Evolutionary conservation across 257 asterid species (phyloP).

Genomic region (Solanum pennellii): DNA sequence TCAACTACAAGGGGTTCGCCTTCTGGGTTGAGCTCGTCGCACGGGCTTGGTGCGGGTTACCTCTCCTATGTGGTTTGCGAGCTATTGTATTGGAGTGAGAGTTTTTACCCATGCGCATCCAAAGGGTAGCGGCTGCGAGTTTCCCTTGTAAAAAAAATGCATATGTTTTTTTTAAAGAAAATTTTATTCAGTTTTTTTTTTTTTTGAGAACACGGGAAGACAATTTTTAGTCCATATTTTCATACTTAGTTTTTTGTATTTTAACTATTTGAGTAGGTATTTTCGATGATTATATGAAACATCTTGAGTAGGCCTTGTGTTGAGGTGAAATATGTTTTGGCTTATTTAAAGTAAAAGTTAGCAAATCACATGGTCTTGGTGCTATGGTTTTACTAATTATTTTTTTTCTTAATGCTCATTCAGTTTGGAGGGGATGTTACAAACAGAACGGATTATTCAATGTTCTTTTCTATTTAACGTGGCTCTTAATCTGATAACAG

Average conservation of each 20-base stretch:
- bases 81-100: no score
- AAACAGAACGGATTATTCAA: not conserved
- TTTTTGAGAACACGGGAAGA: not conserved
- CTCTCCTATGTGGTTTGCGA: no score
- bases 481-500: not conserved
- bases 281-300: not conserved
- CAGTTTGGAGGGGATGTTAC: not conserved
- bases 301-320: not conserved
- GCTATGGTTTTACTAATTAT: not conserved
- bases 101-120: no score
- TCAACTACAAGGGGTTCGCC: not conserved
- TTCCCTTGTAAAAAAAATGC: not conserved
- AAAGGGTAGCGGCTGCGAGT: no score
- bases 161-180: not conserved
- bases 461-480: not conserved
- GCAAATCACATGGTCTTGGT: not conserved
- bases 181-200: not conserved
- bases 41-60: no score
- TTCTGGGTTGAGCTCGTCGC: no score
- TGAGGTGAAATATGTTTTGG: not conserved
- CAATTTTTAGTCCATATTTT: not conserved
- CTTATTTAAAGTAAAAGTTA: not conserved
- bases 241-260: not conserved
- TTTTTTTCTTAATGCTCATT: not conserved
- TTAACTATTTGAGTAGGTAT: not conserved